Percentiles rank a stretch among this genome's conserved stretches.
Conservation (phyloP, 1,284 basidiomycete species). For the Sutorius eximius region DNA sequence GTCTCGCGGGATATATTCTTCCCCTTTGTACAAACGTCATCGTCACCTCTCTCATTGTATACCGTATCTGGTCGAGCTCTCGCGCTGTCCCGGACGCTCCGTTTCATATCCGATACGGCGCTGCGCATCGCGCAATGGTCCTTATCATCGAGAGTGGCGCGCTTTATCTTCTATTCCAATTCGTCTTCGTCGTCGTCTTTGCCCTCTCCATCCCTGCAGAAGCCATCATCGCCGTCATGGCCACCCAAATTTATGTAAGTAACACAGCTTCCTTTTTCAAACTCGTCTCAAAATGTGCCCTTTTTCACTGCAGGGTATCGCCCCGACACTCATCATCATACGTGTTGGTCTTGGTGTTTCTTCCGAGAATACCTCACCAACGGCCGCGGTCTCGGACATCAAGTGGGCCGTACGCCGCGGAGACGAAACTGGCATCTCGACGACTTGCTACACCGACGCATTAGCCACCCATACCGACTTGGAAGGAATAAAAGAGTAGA, state of each 20-base stretch:
- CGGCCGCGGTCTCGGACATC: conserved; percentile 24
- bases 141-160: conserved; percentile 43
- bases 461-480: conserved; percentile 11
- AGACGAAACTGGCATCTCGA: conserved; percentile 12
- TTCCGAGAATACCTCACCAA: conserved; percentile 23
- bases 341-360: conserved; percentile 34
- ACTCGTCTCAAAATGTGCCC: background rate
- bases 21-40: conserved; percentile 42
- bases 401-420: conserved; percentile 20
- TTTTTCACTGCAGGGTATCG: conserved; percentile 26
- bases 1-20: conserved; percentile 35
- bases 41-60: conserved; percentile 41
- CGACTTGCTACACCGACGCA: conserved; percentile 23
- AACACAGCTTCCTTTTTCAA: background rate
- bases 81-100: conserved; percentile 7
- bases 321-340: conserved; percentile 36
- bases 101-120: conserved; percentile 11
- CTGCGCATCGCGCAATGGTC: conserved; percentile 25
- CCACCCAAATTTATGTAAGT: conserved; percentile 43
- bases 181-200: conserved; percentile 42
- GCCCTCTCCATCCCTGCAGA: conserved; percentile 36
- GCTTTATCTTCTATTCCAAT: conserved; percentile 41
- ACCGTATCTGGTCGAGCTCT: conserved; percentile 37
- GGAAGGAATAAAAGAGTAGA: conserved; percentile 19
- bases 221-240: conserved; percentile 37